These are phyloP conservation scores for Paecilomyces fulvus DNA, from an alignment of 2,329 filamentous ascomycete species.

Conservation along the genomic window DNA sequence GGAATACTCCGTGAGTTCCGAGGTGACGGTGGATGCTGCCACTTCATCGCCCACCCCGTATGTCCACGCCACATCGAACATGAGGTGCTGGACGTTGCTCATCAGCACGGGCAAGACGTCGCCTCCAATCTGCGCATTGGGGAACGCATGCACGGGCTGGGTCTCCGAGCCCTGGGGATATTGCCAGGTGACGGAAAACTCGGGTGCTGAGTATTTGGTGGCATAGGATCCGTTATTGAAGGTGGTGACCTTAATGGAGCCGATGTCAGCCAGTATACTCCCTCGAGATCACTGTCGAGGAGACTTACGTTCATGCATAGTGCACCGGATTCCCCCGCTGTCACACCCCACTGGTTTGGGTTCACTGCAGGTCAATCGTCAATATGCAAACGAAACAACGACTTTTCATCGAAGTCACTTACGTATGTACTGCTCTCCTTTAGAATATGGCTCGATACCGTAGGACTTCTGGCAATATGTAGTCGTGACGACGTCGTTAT, in stretches of 20 bases:
- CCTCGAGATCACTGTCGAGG: neutral
- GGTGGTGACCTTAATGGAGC: slow-evolving; percentile 34
- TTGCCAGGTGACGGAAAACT: slow-evolving; percentile 47
- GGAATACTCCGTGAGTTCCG: slow-evolving; percentile 23
- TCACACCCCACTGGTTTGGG: slow-evolving; percentile 49
- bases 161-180: slow-evolving; percentile 36
- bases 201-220: slow-evolving; percentile 39
- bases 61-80: slow-evolving; percentile 43
- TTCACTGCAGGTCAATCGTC: slow-evolving; percentile 36
- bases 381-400: neutral
- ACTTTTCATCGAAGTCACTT: slow-evolving; percentile 17
- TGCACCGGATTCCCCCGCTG: slow-evolving; percentile 27
- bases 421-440: slow-evolving; percentile 42
- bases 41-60: slow-evolving; percentile 41
- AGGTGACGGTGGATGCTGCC: slow-evolving; percentile 25
- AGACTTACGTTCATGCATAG: slow-evolving; percentile 48
- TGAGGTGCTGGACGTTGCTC: slow-evolving; percentile 30
- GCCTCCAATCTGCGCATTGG: slow-evolving; percentile 44
- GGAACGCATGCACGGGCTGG: slow-evolving; percentile 47
- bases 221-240: slow-evolving; percentile 45
- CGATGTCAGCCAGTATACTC: neutral
- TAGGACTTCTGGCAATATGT: slow-evolving; percentile 37
- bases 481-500: slow-evolving; percentile 28
- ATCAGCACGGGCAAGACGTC: slow-evolving; percentile 38
- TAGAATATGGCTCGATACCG: slow-evolving; percentile 39